Conservation (phyloP, 768 basidiomycete genomes). For the Russula foetens region DNA sequence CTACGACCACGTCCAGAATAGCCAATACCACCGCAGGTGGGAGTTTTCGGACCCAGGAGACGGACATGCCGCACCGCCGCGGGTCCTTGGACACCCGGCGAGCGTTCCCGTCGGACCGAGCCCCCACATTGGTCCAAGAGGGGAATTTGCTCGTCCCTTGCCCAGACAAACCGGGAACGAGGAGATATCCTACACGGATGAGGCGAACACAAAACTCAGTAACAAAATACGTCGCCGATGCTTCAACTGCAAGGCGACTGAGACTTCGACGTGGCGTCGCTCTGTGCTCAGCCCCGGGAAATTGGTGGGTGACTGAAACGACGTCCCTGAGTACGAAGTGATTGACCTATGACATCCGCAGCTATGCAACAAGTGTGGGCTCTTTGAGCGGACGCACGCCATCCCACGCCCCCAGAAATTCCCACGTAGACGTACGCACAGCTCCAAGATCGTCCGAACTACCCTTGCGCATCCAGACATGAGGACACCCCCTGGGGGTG, state of each 20-base stretch:
- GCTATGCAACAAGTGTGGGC: slow-evolving; percentile 54
- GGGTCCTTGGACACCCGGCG: neutral
- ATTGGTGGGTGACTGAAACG: slow-evolving; percentile 34
- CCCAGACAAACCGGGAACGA: neutral
- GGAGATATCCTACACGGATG: slow-evolving; percentile 45
- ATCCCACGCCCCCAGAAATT: slow-evolving; percentile 47
- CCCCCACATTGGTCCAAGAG: neutral
- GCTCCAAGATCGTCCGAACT: neutral
- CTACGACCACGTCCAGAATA: neutral
- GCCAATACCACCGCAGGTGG: slow-evolving; percentile 2
- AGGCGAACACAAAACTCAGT: slow-evolving; percentile 71
- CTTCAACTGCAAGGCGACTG: slow-evolving; percentile 80
- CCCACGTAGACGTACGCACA: slow-evolving; percentile 2
- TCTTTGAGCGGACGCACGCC: slow-evolving; percentile 75
- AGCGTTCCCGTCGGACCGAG: neutral
- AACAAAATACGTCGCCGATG: slow-evolving; percentile 67
- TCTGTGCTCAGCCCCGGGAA: slow-evolving; percentile 72
- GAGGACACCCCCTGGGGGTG: neutral
- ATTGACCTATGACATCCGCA: neutral
- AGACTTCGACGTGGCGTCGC: slow-evolving; percentile 74
- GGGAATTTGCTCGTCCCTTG: neutral
- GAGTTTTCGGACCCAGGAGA: neutral
- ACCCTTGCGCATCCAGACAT: neutral
- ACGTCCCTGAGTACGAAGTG: neutral
- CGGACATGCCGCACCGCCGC: neutral